Percentiles rank a stretch among this genome's conserved stretches.
These are phyloP conservation scores for Cladorrhinum samala DNA, from an alignment of 495 filamentous ascomycete species.

Conservation along the genomic window DNA sequence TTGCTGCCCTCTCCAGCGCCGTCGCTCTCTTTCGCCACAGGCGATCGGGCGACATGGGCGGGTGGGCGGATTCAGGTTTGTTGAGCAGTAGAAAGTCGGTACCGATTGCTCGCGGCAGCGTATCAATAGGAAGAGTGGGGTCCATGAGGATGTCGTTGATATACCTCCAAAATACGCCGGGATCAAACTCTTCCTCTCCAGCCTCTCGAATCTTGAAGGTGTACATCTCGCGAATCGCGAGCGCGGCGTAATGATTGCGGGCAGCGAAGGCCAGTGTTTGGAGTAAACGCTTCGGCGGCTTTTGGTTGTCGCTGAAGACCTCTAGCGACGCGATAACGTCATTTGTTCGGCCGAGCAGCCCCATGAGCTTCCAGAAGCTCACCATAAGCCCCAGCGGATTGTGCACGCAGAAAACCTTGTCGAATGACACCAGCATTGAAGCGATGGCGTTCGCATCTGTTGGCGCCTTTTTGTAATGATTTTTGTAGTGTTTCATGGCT, in stretches of 20 bases:
- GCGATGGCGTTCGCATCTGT: constrained; percentile 19
- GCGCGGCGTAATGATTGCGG: constrained; percentile 12
- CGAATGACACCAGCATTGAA: constrained; percentile 24
- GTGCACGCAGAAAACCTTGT: neutral
- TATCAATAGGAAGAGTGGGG: constrained; percentile 8
- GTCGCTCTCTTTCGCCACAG: neutral
- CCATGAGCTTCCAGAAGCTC: constrained; percentile 16
- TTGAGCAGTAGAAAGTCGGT: constrained; percentile 6
- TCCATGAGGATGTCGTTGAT: constrained; percentile 19
- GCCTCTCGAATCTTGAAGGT: constrained; percentile 3
- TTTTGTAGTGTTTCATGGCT: constrained; percentile 1
- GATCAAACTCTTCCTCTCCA: constrained; percentile 11
- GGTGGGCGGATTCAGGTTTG: neutral
- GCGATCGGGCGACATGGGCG: neutral
- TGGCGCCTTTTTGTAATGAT: neutral
- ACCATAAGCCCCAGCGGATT: neutral
- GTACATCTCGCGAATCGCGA: constrained; percentile 18
- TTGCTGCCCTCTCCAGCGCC: constrained; percentile 27
- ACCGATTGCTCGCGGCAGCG: constrained; percentile 22
- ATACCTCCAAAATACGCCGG: constrained; percentile 12
- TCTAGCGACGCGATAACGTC: constrained; percentile 13
- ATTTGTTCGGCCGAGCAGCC: constrained; percentile 8
- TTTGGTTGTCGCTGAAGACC: constrained; percentile 3
- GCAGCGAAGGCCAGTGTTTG: constrained; percentile 9
- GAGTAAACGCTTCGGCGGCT: constrained; percentile 2